Evolutionary conservation across 768 basidiomycete genomes (phyloP), one percentile per base, ranked within the genome.

Genomic region (Suillus clintonianus): DNA sequence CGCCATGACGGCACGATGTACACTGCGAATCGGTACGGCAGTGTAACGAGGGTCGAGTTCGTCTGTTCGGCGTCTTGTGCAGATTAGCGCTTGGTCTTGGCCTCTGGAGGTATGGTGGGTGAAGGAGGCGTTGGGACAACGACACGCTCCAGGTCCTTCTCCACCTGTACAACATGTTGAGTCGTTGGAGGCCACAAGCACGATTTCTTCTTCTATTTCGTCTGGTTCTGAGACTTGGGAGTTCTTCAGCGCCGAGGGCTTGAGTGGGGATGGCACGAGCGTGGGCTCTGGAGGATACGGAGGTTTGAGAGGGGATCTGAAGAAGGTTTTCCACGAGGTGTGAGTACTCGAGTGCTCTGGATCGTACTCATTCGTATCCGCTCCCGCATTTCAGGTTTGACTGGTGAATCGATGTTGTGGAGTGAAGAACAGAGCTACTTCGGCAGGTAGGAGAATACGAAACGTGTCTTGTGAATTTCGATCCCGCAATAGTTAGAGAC

Each of bases 1-100:
- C 47, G 79, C 78, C 67, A 85, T 60, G 0, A 85, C 82, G 0
- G 85, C 84, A 17, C 88, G 80, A 68, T 90, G 89, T 0, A 88
- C 89, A 47, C 86, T 89, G 10, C 89, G 82, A 14, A 91, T 85
- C 17, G 91, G 78, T 2, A 91, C 90, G 1, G 87, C 87, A 11
- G 68, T 91, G 89, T 3, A 91, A 75, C 3, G 85, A 86, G n/a
- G 79, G 80, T 1, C 84, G 77, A 4, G 72, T 63, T 24, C 72
- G 69, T 11, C 70, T 69, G 63, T 34, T 69, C 45, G 78, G 80
- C 39, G 63, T 62, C 41, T 64, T 64, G 51, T 64, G 60, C 30
- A 34, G 22, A 36, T 47, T 55, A 2, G 24, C 24, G 15, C 42
- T 43, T 39, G 58, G 36, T 2, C 45, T 14, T 11, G 58, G 19